Evolutionary conservation across 768 basidiomycete species (phyloP).

Genomic region (Crepidotus variabilis): DNA sequence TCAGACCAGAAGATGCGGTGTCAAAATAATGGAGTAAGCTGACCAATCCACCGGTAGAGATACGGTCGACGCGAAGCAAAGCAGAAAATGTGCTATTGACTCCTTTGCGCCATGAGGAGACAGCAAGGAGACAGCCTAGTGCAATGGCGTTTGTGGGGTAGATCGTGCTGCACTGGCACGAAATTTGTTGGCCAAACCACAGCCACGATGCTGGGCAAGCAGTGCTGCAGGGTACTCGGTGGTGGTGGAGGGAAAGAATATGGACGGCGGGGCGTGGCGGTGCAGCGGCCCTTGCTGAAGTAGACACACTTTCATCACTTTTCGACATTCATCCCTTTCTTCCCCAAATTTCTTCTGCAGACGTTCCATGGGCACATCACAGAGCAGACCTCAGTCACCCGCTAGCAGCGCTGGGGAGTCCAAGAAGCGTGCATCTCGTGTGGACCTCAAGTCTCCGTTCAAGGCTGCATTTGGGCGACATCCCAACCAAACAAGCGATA

Average conservation of each 20-base stretch:
- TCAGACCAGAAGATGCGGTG: no score
- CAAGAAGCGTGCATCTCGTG: conserved; percentile 18
- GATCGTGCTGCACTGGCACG: background rate
- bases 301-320: conserved; percentile 7
- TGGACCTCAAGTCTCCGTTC: conserved; percentile 17
- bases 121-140: background rate
- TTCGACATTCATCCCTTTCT: conserved; percentile 1
- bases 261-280: background rate
- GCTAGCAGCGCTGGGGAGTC: background rate
- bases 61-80: no score
- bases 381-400: conserved; percentile 20
- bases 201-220: background rate
- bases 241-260: background rate
- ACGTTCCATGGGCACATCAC: conserved; percentile 27
- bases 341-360: background rate
- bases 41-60: no score
- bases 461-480: conserved; percentile 13
- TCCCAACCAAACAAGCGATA: background rate
- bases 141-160: background rate
- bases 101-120: background rate
- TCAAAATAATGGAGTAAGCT: no score
- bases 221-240: background rate
- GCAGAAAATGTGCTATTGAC: no score
- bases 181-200: background rate
- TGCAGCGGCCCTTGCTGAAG: background rate